Conservation (phyloP, 257 asterid species). For the Solanum megistacrolobum region DNA sequence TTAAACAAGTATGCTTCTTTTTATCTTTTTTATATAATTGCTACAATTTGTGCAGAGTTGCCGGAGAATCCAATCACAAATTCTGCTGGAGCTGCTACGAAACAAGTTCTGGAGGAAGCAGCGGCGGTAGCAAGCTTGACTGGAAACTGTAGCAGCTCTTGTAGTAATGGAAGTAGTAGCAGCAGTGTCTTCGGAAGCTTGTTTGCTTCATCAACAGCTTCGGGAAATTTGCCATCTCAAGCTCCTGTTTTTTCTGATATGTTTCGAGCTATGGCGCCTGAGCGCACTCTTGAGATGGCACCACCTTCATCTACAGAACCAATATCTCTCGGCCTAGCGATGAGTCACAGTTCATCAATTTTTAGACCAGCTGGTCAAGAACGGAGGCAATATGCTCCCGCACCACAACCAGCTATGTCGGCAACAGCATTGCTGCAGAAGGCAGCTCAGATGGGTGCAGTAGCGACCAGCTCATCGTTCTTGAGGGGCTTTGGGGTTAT, state of each 20-base stretch:
- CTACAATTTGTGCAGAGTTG: slow-evolving; percentile 20
- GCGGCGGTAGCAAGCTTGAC: slow-evolving; percentile 21
- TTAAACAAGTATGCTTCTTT: background rate
- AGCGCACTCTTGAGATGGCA: slow-evolving; percentile 9
- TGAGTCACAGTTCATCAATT: slow-evolving; percentile 46
- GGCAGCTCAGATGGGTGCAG: slow-evolving; percentile 77
- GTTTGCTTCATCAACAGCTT: slow-evolving; percentile 55
- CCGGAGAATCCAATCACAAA: slow-evolving; percentile 26
- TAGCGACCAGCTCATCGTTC: slow-evolving; percentile 51
- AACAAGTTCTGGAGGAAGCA: slow-evolving; percentile 34
- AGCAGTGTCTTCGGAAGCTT: slow-evolving; percentile 57
- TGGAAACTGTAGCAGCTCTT: slow-evolving; percentile 36
- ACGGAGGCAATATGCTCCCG: slow-evolving; percentile 45
- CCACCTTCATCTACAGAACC: slow-evolving; percentile 50
- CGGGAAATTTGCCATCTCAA: slow-evolving; percentile 47
- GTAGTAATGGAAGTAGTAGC: slow-evolving; percentile 48
- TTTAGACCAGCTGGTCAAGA: slow-evolving; percentile 52
- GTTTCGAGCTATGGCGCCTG: slow-evolving; percentile 32
- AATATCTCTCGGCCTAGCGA: slow-evolving; percentile 47
- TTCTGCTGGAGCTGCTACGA: slow-evolving; percentile 11
- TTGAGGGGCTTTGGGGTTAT: slow-evolving; percentile 53
- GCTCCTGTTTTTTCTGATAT: slow-evolving; percentile 27
- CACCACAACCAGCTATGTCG: slow-evolving; percentile 64
- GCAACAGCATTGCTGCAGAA: slow-evolving; percentile 86
- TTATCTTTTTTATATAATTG: background rate